phyloP scores from a whole-genome alignment of 805 yeast species.

The Saccharomycopsis malanga region DNA sequence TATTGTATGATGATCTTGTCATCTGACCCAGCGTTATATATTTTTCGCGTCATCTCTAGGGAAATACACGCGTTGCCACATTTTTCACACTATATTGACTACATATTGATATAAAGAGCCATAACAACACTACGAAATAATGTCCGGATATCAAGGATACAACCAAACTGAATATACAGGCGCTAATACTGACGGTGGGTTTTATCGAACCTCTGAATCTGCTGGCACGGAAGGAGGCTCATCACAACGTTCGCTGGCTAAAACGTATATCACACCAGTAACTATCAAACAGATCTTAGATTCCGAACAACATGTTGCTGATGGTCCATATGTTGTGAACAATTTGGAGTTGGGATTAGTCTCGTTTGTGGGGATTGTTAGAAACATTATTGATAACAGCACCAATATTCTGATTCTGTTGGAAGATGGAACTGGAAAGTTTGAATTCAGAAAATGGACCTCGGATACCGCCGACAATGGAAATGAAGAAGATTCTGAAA shows the following conservation, averaged over 20 bases:
- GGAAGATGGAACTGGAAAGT: conserved; percentile 75
- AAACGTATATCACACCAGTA: conserved; percentile 50
- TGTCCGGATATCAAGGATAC: conserved; percentile 22
- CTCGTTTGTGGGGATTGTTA: conserved; percentile 61
- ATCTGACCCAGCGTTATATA: no score
- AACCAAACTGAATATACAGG: conserved; percentile 19
- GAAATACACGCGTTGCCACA: no score
- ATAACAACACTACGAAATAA: no score
- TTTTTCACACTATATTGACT: no score
- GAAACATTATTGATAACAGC: conserved; percentile 54
- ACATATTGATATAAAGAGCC: no score
- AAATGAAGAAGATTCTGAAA: conserved; percentile 24
- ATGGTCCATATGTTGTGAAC: conserved; percentile 55
- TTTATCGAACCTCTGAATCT: conserved; percentile 7
- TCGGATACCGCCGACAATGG: conserved; percentile 33
- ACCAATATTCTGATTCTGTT: conserved; percentile 49
- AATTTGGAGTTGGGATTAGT: conserved; percentile 58
- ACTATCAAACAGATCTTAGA: conserved; percentile 68
- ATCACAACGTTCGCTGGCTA: conserved; percentile 28
- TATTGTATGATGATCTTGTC: no score
- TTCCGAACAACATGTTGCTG: conserved; percentile 50
- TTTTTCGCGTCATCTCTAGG: no score
- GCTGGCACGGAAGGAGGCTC: conserved; percentile 26
- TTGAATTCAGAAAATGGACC: conserved; percentile 61
- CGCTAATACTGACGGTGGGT: conserved; percentile 18